Evolutionary conservation across 1,284 basidiomycete species (phyloP).

Genomic region (Trametes versicolor): DNA sequence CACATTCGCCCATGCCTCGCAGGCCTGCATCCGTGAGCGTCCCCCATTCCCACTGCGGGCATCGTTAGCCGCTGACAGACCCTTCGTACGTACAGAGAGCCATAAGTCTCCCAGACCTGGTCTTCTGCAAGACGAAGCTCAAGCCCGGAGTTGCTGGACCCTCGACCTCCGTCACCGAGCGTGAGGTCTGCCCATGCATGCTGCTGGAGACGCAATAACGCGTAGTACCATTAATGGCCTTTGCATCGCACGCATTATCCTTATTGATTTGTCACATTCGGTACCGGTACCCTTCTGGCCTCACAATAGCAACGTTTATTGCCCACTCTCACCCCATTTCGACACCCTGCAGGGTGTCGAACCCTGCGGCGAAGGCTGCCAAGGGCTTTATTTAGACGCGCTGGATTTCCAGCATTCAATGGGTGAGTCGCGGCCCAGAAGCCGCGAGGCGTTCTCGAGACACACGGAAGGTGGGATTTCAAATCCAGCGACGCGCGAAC

Average conservation of each 20-base stretch:
- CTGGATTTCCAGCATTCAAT: not conserved
- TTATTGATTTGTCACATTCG: constrained; percentile 4
- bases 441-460: constrained; percentile 4
- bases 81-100: constrained; percentile 20
- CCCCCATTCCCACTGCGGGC: not conserved
- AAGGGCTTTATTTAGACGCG: not conserved
- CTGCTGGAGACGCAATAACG: constrained; percentile 26
- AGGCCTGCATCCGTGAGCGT: constrained; percentile 28
- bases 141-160: constrained; percentile 13
- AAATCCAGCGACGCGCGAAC: constrained; percentile 12
- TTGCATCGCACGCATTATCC: not conserved
- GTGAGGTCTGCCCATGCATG: constrained; percentile 29
- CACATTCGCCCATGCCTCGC: constrained; percentile 22
- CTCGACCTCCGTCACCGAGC: constrained; percentile 13
- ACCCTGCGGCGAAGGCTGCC: not conserved
- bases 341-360: not conserved
- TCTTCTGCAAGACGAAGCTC: constrained; percentile 27
- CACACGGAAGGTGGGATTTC: not conserved
- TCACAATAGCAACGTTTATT: not conserved
- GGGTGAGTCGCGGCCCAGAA: not conserved
- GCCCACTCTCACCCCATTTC: not conserved
- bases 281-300: not conserved
- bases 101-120: constrained; percentile 30
- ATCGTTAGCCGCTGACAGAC: not conserved
- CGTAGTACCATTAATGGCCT: not conserved